These are phyloP conservation scores for Cercospora brassicicola DNA, from an alignment of 2,329 filamentous ascomycete genomes.

Conservation along the genomic window DNA sequence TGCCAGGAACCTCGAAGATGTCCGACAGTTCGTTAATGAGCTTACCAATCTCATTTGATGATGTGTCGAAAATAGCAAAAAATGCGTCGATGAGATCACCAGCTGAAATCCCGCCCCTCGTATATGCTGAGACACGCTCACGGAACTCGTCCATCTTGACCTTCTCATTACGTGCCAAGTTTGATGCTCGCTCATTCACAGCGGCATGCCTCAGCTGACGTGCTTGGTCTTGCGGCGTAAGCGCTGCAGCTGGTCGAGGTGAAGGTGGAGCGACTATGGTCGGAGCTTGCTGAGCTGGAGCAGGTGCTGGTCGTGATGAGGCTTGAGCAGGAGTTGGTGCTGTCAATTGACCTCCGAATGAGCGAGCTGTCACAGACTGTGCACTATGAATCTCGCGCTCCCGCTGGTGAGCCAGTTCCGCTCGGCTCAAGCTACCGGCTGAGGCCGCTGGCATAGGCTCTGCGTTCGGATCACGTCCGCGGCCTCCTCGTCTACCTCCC, in stretches of 20 bases:
- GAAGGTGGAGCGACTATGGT: slow-evolving; percentile 43
- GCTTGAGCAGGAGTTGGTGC: slow-evolving; percentile 44
- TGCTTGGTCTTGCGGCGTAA: slow-evolving; percentile 76
- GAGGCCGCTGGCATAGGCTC: slow-evolving; percentile 75
- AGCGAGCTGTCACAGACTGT: slow-evolving; percentile 74
- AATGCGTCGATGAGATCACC: slow-evolving; percentile 80
- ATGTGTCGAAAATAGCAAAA: slow-evolving; percentile 80
- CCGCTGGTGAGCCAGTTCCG: slow-evolving; percentile 87
- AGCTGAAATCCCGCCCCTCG: slow-evolving; percentile 66
- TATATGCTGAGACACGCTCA: slow-evolving; percentile 74
- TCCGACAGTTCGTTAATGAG: slow-evolving; percentile 89
- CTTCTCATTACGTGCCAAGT: slow-evolving; percentile 74
- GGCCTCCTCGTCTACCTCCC: slow-evolving; percentile 51
- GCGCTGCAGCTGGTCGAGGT: slow-evolving; percentile 37
- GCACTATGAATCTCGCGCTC: slow-evolving; percentile 89
- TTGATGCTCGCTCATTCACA: slow-evolving; percentile 81
- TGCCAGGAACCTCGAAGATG: slow-evolving; percentile 79
- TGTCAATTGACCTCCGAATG: slow-evolving; percentile 68
- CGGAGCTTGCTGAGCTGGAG: slow-evolving; percentile 21
- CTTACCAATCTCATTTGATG: slow-evolving; percentile 78
- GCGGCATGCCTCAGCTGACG: slow-evolving; percentile 76
- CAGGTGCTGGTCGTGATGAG: slow-evolving; percentile 34
- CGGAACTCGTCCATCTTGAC: slow-evolving; percentile 77
- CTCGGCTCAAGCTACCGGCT: slow-evolving; percentile 76
- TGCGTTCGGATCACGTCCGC: slow-evolving; percentile 83